Percentiles rank a stretch among this genome's conserved stretches.
Evolutionary conservation across 495 filamentous ascomycete genomes (phyloP).

Genomic region (Oidiodendron maius): DNA sequence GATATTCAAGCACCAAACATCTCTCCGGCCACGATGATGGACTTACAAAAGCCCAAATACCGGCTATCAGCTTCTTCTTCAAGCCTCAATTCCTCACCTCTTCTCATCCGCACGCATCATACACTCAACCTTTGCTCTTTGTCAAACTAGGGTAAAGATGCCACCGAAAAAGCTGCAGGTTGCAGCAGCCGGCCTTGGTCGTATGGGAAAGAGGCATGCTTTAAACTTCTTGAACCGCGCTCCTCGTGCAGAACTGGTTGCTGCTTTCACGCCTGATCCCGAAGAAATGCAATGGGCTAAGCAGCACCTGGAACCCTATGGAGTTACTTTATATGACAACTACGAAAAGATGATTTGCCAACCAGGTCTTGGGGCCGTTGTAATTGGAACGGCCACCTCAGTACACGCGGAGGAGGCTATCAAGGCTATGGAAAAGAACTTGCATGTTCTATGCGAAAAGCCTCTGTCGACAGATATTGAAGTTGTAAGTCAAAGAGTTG

Average conservation of each 20-base stretch:
- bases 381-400: slow-evolving; percentile 45
- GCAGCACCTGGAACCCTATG: slow-evolving; percentile 39
- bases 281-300: slow-evolving; percentile 47
- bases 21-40: no score
- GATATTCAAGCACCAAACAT: no score
- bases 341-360: slow-evolving; percentile 55
- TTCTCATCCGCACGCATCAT: no score
- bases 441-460: slow-evolving; percentile 54
- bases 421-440: slow-evolving; percentile 45
- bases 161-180: slow-evolving; percentile 38
- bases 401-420: slow-evolving; percentile 52
- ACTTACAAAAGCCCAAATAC: no score
- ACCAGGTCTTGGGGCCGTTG: slow-evolving; percentile 45
- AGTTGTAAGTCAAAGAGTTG: slow-evolving; percentile 44
- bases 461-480: slow-evolving; percentile 44
- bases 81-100: no score
- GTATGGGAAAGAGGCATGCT: slow-evolving; percentile 54
- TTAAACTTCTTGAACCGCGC: slow-evolving; percentile 46
- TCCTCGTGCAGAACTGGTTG: slow-evolving; percentile 47
- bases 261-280: slow-evolving; percentile 42
- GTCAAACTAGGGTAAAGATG: no score
- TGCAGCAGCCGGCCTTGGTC: slow-evolving; percentile 48
- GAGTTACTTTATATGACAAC: slow-evolving; percentile 40
- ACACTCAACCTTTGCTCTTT: no score
- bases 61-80: no score